Base-by-base conservation (phyloP, 2,329 filamentous ascomycete species). In the Alternaria triticimaculans region DNA sequence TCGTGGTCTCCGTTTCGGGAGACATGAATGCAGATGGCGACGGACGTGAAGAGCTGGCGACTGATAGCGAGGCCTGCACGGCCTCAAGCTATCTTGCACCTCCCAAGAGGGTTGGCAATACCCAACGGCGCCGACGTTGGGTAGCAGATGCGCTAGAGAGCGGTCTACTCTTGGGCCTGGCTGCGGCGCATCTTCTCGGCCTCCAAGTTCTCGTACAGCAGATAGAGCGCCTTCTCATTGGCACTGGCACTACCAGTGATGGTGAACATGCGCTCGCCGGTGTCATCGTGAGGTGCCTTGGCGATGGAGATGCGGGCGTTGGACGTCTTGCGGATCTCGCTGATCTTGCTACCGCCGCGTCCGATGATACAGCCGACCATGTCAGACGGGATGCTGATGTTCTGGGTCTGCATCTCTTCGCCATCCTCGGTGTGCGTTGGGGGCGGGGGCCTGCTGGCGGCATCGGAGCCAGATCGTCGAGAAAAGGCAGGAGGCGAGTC, bases 311-410 rank as follows among this genome's bases (percentile, higher is more conserved):
- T 99, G 76, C 95, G 92, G 66, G 96, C 96, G 64, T 94, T 94
- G 58, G 96, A 99, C 66, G 91, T 94, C 86, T 97, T 96, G 81
- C 96, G 92, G 75, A 99, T 99, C 84, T 99, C 96, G 81, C 93
- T 97, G 79, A 99, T 99, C 88, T 99, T 99, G 85, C 88, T 94
- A 69, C 96, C 96, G 58, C 87, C 93, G 69, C 94, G 92, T 71
- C 96, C 96, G 80, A 99, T 99, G 84, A 99, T 99, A 84, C 96
- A 99, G 72, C 96, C 96, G 80, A 99, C 96, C 96, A 99, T 99
- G 84, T 99, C 96, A 51, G 96, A 94, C 25, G 96, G 96, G 76
- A 99, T 99, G 86, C 94, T 97, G 83, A 99, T 99, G 84, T 99
- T 99, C 80, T 99, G 96, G 2, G 96, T 99, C 82, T 97, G 95